Conservation (phyloP, 1,139 yeast species). For the Nakaseomyces glabratus region DNA sequence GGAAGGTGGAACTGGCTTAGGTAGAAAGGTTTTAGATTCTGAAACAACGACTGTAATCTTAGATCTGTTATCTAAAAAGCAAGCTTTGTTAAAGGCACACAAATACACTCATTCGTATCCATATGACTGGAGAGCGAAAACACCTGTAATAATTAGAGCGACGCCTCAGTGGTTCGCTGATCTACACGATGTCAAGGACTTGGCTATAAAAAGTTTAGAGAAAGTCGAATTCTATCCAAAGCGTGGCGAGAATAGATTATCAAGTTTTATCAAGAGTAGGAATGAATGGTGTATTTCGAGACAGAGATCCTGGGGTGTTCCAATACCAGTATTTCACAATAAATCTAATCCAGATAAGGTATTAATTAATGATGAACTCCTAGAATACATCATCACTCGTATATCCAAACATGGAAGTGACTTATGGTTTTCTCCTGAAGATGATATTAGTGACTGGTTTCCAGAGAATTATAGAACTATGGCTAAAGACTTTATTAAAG, state of each 20-base stretch:
- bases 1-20: constrained; percentile 39
- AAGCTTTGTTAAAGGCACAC: constrained; percentile 43
- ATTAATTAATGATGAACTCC: constrained; percentile 29
- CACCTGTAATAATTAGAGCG: constrained; percentile 88
- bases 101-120: constrained; percentile 79
- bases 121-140: constrained; percentile 93
- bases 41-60: constrained; percentile 46
- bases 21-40: constrained; percentile 49
- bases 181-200: constrained; percentile 59
- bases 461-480: constrained; percentile 40
- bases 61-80: constrained; percentile 35
- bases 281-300: constrained; percentile 97
- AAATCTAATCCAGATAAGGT: constrained; percentile 35
- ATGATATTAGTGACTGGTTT: constrained; percentile 59
- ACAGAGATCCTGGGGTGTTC: constrained; percentile 98
- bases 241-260: constrained; percentile 59
- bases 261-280: constrained; percentile 66
- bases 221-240: constrained; percentile 65
- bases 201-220: constrained; percentile 52
- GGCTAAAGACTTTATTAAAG: constrained; percentile 45
- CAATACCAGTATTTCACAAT: constrained; percentile 77
- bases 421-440: constrained; percentile 64
- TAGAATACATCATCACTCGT: constrained; percentile 29
- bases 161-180: constrained; percentile 98
- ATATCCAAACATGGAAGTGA: constrained; percentile 46